These are phyloP conservation scores for Spizellomyces sp. DNA, from an alignment of 192 early-diverging fungal genomes.

Conservation along the genomic window DNA sequence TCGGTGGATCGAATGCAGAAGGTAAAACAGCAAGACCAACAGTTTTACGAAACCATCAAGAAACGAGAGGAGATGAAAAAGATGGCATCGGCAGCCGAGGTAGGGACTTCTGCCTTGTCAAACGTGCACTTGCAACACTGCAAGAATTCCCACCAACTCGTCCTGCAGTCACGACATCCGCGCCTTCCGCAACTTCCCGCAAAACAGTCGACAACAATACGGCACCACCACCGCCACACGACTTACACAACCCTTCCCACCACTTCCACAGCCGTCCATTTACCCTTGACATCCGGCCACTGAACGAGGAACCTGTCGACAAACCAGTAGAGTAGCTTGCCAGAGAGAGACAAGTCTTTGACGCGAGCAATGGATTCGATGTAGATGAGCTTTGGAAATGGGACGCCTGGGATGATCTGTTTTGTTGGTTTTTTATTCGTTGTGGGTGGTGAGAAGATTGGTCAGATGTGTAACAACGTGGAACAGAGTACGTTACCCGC, in stretches of 20 bases:
- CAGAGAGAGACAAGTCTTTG: constrained; percentile 79
- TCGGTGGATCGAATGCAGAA: background rate
- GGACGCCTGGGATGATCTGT: constrained; percentile 54
- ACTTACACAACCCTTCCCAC: constrained; percentile 25
- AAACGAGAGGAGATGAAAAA: constrained; percentile 3
- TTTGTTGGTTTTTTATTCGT: background rate
- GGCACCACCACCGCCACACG: background rate
- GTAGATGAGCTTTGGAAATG: constrained; percentile 69
- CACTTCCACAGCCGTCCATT: constrained; percentile 41
- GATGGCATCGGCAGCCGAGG: background rate
- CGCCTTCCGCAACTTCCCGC: too few species aligned
- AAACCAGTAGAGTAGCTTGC: constrained; percentile 76
- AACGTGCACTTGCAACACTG: too few species aligned
- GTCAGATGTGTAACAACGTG: background rate
- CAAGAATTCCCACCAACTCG: too few species aligned
- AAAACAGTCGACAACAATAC: too few species aligned
- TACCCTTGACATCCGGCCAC: constrained; percentile 64
- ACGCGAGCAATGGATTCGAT: constrained; percentile 95
- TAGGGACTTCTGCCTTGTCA: background rate
- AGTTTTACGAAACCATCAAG: background rate
- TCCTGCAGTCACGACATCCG: too few species aligned
- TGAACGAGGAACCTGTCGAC: constrained; percentile 88
- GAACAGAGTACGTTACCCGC: constrained; percentile 40
- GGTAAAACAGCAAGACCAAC: background rate
- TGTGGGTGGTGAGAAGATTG: background rate